Evolutionary conservation across 805 yeast genomes (phyloP).

Genomic region (Lachancea quebecensis): DNA sequence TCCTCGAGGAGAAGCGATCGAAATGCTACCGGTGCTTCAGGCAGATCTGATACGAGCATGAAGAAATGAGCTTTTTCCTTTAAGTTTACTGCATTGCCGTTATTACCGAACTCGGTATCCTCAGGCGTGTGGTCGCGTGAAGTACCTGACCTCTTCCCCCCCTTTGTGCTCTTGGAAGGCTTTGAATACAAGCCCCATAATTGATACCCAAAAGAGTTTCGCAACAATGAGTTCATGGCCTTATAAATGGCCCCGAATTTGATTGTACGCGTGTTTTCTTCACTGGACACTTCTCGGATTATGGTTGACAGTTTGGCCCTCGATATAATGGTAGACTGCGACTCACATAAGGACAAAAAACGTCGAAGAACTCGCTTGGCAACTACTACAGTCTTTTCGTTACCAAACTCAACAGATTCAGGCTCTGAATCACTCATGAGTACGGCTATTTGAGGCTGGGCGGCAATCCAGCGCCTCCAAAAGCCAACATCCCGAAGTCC

Average conservation of each 20-base stretch:
- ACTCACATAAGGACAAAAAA: constrained; percentile 19
- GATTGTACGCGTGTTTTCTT: constrained; percentile 15
- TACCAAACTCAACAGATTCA: neutral
- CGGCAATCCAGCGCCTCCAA: neutral
- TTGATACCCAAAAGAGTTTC: constrained; percentile 24
- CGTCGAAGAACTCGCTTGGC: constrained; percentile 21
- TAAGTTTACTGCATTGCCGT: neutral
- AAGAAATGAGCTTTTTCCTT: constrained; percentile 17
- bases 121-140: neutral
- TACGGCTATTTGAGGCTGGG: neutral
- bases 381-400: constrained; percentile 10
- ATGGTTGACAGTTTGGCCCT: constrained; percentile 16
- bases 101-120: neutral
- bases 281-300: constrained; percentile 15
- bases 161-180: neutral
- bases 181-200: constrained; percentile 18
- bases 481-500: too few species aligned
- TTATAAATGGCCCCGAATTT: constrained; percentile 13
- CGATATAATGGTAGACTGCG: constrained; percentile 19
- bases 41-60: constrained; percentile 19
- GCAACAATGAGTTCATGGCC: constrained; percentile 17
- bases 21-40: constrained; percentile 8
- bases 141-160: constrained; percentile 1
- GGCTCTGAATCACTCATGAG: neutral
- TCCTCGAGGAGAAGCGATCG: constrained; percentile 16